Percentiles rank a stretch among this genome's conserved stretches.
Conservation (phyloP, 2,329 filamentous ascomycete species). For the Aspergillus fructus region DNA sequence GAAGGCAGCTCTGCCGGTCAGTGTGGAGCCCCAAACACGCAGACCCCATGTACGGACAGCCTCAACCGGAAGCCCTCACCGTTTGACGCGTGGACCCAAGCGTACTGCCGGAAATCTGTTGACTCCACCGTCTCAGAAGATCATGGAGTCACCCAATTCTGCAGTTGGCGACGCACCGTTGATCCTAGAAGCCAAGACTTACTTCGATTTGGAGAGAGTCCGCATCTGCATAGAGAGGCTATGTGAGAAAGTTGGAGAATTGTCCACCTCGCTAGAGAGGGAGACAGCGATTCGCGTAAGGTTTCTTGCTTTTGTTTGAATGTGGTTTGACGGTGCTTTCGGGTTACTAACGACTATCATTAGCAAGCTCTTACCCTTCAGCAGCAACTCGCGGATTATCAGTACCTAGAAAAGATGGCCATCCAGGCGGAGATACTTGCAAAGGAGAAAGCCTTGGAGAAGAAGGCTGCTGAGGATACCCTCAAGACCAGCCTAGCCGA, state of each 20-base stretch:
- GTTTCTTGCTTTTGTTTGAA: not conserved
- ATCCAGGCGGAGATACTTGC: conserved; percentile 12
- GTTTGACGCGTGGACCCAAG: not conserved
- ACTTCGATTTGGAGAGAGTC: not conserved
- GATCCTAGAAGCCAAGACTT: not conserved
- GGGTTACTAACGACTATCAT: not conserved
- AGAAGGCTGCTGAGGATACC: conserved; percentile 3
- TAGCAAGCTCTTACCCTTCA: conserved; percentile 19
- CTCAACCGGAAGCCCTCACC: conserved; percentile 21
- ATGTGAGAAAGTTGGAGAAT: conserved; percentile 13
- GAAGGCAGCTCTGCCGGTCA: not conserved
- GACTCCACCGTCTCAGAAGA: not conserved
- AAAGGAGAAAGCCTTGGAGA: conserved; percentile 11
- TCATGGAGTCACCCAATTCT: not conserved
- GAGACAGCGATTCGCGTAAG: conserved; percentile 21
- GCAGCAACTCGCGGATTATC: conserved; percentile 17
- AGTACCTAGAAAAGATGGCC: conserved; percentile 9
- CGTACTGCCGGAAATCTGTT: not conserved
- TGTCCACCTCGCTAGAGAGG: conserved; percentile 7
- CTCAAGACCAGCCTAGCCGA: conserved; percentile 13
- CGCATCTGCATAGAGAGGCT: conserved; percentile 13
- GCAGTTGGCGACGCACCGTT: not conserved
- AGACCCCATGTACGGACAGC: conserved; percentile 11
- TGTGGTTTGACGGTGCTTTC: not conserved
- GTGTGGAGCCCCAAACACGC: conserved; percentile 7